Evolutionary conservation across 345 rosid species (phyloP).

Genomic region (Euclidium syriacum): DNA sequence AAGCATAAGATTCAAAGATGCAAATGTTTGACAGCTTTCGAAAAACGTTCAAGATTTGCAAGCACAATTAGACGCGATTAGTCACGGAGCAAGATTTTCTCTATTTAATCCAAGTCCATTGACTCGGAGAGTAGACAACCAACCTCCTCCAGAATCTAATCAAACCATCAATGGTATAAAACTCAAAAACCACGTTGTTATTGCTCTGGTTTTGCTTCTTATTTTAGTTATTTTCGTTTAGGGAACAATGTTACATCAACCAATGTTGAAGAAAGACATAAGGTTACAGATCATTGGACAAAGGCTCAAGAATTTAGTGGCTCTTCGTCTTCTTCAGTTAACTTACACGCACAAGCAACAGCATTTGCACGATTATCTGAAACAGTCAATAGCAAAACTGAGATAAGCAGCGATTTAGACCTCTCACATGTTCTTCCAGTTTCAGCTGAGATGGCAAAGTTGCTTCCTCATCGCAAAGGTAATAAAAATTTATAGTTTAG

Average conservation of each 20-base stretch:
- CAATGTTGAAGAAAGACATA: constrained; percentile 29
- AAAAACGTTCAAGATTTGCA: constrained; percentile 84
- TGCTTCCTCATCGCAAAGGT: constrained; percentile 65
- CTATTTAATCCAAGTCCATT: constrained; percentile 63
- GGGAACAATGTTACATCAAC: constrained; percentile 22
- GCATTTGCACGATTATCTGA: constrained; percentile 59
- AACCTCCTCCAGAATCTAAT: constrained; percentile 31
- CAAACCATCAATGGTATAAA: constrained; percentile 39
- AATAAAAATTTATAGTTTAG: background rate
- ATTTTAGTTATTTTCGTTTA: constrained; percentile 3
- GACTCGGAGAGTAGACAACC: constrained; percentile 59
- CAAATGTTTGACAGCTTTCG: constrained; percentile 51
- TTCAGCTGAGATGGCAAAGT: constrained; percentile 81
- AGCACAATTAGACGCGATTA: constrained; percentile 83
- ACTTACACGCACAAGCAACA: constrained; percentile 68
- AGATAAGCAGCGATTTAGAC: constrained; percentile 29
- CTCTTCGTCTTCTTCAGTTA: constrained; percentile 34
- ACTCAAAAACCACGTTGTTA: background rate
- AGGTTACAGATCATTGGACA: constrained; percentile 25
- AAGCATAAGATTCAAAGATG: background rate
- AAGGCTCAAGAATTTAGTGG: constrained; percentile 34
- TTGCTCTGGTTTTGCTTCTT: constrained; percentile 5
- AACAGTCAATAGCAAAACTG: constrained; percentile 26
- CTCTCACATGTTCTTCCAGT: constrained; percentile 57
- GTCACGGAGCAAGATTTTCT: constrained; percentile 71